Percentiles rank a stretch among this genome's conserved stretches.
Conservation (phyloP, 2,329 filamentous ascomycete genomes). For the Aureobasidium zeae region DNA sequence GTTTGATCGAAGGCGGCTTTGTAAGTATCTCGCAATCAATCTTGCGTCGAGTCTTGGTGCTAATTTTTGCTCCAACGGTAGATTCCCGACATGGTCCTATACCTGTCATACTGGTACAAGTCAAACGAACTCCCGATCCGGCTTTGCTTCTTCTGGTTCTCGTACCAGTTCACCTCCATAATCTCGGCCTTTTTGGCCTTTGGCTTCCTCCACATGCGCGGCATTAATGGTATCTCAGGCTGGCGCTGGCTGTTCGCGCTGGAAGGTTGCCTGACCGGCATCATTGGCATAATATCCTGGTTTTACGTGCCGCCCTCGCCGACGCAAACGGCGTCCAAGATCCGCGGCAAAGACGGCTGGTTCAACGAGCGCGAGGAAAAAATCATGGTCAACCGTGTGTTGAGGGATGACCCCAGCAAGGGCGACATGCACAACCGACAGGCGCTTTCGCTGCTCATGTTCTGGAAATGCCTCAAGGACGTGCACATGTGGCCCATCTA, state of each 20-base stretch:
- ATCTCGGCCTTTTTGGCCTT: conserved; percentile 48
- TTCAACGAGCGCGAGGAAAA: conserved; percentile 58
- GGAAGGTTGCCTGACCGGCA: conserved; percentile 40
- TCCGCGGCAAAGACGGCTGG: conserved; percentile 57
- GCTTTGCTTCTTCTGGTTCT: conserved; percentile 62
- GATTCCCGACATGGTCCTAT: conserved; percentile 56
- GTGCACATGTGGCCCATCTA: conserved; percentile 52
- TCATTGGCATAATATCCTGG: conserved; percentile 48
- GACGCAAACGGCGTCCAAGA: conserved; percentile 51
- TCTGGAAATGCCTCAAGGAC: conserved; percentile 43
- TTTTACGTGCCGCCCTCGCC: conserved; percentile 54
- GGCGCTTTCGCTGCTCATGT: conserved; percentile 39
- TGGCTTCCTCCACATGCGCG: conserved; percentile 43
- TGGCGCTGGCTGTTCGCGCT: conserved; percentile 49
- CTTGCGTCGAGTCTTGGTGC: no score
- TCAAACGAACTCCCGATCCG: conserved; percentile 58
- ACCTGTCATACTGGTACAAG: conserved; percentile 68
- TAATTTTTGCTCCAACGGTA: no score
- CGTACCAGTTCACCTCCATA: conserved; percentile 50
- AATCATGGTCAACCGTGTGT: conserved; percentile 58
- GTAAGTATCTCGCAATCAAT: no score
- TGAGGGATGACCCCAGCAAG: conserved; percentile 48
- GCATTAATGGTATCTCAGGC: conserved; percentile 40
- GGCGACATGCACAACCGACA: conserved; percentile 53
- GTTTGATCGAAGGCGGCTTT: conserved; percentile 43